Conservation (phyloP, 2,329 filamentous ascomycete genomes). For the Bimuria novae-zelandiae region DNA sequence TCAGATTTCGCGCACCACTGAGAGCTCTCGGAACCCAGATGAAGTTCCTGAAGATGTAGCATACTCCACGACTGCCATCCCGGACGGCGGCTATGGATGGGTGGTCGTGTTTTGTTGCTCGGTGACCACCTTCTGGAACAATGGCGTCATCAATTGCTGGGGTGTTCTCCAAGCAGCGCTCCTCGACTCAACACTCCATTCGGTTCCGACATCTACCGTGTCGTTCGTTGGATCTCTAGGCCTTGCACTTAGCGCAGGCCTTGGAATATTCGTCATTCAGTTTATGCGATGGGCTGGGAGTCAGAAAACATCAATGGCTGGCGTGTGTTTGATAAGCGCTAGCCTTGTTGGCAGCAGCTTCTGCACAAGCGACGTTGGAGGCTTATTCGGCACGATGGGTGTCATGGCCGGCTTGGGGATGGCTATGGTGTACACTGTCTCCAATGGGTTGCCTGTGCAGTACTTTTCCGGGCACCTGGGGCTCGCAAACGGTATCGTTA, state of each 20-base stretch:
- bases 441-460: constrained; percentile 32
- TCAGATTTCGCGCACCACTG: background rate
- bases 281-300: constrained; percentile 57
- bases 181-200: constrained; percentile 54
- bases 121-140: constrained; percentile 56
- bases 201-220: constrained; percentile 54
- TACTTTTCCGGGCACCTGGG: constrained; percentile 37
- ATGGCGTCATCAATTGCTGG: constrained; percentile 63
- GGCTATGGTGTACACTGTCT: constrained; percentile 28
- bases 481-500: constrained; percentile 37
- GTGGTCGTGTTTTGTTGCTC: constrained; percentile 53
- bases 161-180: constrained; percentile 64
- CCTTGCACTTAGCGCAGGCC: constrained; percentile 55
- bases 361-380: constrained; percentile 51
- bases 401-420: constrained; percentile 53
- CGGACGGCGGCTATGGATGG: constrained; percentile 64
- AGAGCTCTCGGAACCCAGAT: constrained; percentile 2
- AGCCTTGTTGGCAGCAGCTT: constrained; percentile 57
- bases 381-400: constrained; percentile 56
- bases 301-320: constrained; percentile 53
- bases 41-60: constrained; percentile 19
- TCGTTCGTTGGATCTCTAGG: constrained; percentile 63
- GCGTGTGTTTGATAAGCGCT: constrained; percentile 56
- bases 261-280: constrained; percentile 59
- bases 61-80: constrained; percentile 36